Base-by-base conservation (phyloP, 106 monocot genomes). In the Narthecium ossifragum region DNA sequence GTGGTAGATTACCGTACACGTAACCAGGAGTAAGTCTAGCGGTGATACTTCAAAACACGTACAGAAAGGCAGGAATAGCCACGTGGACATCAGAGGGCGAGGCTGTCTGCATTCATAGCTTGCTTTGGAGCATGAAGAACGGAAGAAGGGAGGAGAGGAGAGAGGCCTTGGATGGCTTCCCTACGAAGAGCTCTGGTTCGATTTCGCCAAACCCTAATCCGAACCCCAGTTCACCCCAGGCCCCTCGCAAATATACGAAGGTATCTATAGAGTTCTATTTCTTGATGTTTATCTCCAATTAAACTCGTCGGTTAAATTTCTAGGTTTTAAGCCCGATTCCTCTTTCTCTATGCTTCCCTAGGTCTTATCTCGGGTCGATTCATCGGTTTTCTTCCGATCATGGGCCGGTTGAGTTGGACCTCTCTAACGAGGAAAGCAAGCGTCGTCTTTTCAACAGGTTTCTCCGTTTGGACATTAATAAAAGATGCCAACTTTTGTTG, bases 381-480 rank as follows among this genome's bases (percentile, higher is more conserved):
- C 57, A 46, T 36, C 52, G 73, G 8, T 63, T 65, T 31, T 80
- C 49, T 14, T 71, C 84, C 2, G 63, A 67, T 39, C 53, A 34
- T 14, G 40, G 55, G 18, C 55, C 84, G 29, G 15, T 65, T 32
- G 67, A 69, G 12, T 28, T 72, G 15, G 74, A 96, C 59, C 73
- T 96, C 17, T 80, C 80, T 46, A 53, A 73, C 34, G 86, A 83
- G 45, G 94, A 96, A 56, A 78, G 80, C 62, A 75, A 72, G 52
- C 85, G 86, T 17, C 80, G 86, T 18, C 67, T 96, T 3, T n/a
- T 70, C 47, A 96, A 96, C 70, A 90, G 89, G 93, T 86, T 4
- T 34, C 15, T 0, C 26, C 37, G 30, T 36, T 53, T 50, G n/a
- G n/a, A n/a, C n/a, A n/a, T n/a, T n/a, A n/a, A n/a, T n/a, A n/a